phyloP scores from a whole-genome alignment of 768 basidiomycete genomes.

The Rhizopogon salebrosus region DNA sequence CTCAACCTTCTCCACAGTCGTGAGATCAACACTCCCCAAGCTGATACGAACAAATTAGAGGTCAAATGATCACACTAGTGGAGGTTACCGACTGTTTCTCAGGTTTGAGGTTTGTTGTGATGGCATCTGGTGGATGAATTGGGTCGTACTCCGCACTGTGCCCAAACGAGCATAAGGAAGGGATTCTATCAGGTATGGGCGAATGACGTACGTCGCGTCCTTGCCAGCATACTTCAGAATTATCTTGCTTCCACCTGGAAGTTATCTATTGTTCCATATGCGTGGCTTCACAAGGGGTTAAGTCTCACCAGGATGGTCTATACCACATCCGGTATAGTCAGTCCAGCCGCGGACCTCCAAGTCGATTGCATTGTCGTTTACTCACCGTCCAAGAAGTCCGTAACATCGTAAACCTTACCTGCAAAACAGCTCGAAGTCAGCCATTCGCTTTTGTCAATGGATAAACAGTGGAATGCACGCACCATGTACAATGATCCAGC shows the following conservation, averaged over 20 bases:
- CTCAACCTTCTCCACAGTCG: slow-evolving; percentile 57
- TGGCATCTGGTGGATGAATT: slow-evolving; percentile 78
- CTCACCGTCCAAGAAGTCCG: slow-evolving; percentile 61
- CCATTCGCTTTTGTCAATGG: not conserved
- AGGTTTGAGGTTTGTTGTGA: slow-evolving; percentile 61
- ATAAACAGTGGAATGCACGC: slow-evolving; percentile 3
- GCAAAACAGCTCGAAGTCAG: not conserved
- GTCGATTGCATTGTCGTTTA: slow-evolving; percentile 34
- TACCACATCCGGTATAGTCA: slow-evolving; percentile 2
- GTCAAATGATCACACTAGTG: not conserved
- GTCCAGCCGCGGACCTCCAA: slow-evolving; percentile 34
- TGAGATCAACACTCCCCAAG: slow-evolving; percentile 62
- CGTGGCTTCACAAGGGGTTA: not conserved
- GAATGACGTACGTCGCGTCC: slow-evolving; percentile 65
- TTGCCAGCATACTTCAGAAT: slow-evolving; percentile 84
- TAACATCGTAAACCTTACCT: slow-evolving; percentile 72
- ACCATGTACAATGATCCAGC: slow-evolving; percentile 78
- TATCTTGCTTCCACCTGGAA: slow-evolving; percentile 66
- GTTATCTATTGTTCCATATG: slow-evolving; percentile 16
- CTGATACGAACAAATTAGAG: slow-evolving; percentile 20
- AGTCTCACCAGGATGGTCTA: not conserved
- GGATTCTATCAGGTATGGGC: slow-evolving; percentile 3
- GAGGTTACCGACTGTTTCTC: slow-evolving; percentile 62
- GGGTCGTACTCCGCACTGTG: slow-evolving; percentile 68
- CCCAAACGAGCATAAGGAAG: not conserved